Evolutionary conservation across 768 basidiomycete genomes (phyloP).

Genomic region (Gloeopeniophorella convolvens): DNA sequence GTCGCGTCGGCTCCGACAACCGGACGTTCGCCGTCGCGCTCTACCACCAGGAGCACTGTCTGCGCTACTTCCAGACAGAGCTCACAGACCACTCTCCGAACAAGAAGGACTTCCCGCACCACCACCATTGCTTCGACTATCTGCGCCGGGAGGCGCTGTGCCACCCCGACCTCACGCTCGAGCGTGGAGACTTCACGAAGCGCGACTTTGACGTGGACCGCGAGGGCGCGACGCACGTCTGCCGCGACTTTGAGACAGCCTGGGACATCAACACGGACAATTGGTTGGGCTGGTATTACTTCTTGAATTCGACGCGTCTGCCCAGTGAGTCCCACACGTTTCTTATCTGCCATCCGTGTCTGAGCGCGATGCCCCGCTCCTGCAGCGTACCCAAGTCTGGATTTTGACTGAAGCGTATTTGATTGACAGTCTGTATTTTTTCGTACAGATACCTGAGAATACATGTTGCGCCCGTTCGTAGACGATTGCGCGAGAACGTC

Average conservation of each 20-base stretch:
- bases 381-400: neutral
- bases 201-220: conserved; percentile 28
- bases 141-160: conserved; percentile 34
- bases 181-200: conserved; percentile 24
- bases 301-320: neutral
- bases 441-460: too few species aligned
- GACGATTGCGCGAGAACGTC: too few species aligned
- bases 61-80: conserved; percentile 25
- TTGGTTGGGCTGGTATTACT: conserved; percentile 3
- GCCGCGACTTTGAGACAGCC: conserved; percentile 31
- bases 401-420: too few species aligned
- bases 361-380: neutral
- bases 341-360: neutral
- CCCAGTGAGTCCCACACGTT: neutral
- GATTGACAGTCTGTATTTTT: too few species aligned
- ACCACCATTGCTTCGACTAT: conserved; percentile 35
- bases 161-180: conserved; percentile 34
- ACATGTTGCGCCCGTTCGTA: too few species aligned
- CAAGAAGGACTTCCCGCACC: conserved; percentile 25
- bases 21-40: conserved; percentile 30
- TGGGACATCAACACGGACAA: conserved; percentile 2
- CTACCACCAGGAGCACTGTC: conserved; percentile 46
- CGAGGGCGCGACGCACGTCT: conserved; percentile 28
- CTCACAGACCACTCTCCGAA: conserved; percentile 21
- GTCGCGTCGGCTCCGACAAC: neutral